Conservation (phyloP, 208 protist species). For the Novymonas esmeraldas region DNA sequence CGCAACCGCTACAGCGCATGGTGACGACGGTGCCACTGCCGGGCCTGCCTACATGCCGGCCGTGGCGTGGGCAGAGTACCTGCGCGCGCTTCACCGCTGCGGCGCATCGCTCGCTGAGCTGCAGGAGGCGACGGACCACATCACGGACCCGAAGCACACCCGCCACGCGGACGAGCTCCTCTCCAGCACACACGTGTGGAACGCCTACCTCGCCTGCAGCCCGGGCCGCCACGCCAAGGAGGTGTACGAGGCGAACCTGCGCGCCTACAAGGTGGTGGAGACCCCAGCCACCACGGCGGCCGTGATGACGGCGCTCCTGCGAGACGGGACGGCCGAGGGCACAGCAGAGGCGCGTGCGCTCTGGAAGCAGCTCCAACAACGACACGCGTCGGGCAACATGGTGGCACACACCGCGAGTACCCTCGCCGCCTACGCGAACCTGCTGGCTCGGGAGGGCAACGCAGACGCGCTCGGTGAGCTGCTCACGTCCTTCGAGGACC, state of each 20-base stretch:
- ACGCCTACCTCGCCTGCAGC: conserved; percentile 61
- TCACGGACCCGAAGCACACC: conserved; percentile 56
- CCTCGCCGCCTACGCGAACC: conserved; percentile 25
- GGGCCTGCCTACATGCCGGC: conserved; percentile 52
- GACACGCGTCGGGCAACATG: conserved; percentile 8
- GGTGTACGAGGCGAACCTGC: conserved; percentile 52
- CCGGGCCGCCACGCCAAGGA: conserved; percentile 52
- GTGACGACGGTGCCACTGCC: conserved; percentile 1
- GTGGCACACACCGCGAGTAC: conserved; percentile 39
- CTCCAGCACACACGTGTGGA: conserved; percentile 63
- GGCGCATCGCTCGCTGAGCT: conserved; percentile 48
- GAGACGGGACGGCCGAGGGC: conserved; percentile 8
- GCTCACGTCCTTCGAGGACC: conserved; percentile 40
- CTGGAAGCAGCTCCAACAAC: conserved; percentile 34
- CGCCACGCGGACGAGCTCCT: conserved; percentile 48
- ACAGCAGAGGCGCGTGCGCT: conserved; percentile 32
- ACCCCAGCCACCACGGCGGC: conserved; percentile 53
- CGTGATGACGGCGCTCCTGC: conserved; percentile 60
- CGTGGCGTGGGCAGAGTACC: conserved; percentile 68
- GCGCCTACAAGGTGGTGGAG: conserved; percentile 53
- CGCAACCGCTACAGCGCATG: neutral
- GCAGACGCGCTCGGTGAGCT: conserved; percentile 21
- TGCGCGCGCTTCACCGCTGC: conserved; percentile 55
- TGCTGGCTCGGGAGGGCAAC: conserved; percentile 30
- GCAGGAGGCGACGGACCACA: conserved; percentile 50